Evolutionary conservation across 768 basidiomycete genomes (phyloP), one percentile per base, ranked within the genome.

Genomic region (Kwoniella bestiolae): DNA sequence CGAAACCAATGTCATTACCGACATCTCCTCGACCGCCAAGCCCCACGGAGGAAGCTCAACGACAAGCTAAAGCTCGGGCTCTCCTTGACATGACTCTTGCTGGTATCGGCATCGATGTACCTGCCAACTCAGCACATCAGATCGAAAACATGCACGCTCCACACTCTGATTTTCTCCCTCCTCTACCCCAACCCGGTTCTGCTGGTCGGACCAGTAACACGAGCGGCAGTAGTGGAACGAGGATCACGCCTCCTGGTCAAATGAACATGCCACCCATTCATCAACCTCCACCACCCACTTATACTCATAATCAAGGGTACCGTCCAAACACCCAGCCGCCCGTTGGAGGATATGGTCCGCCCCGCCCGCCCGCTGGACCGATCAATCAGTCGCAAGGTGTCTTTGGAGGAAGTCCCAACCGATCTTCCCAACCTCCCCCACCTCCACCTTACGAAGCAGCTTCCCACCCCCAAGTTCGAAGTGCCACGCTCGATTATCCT

Each of bases 81-180:
- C 28, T 78, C 18, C 57, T 78, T 16, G 76, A 77, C 29, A 67
- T 68, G 69, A 75, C 69, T 6, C 49, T 71, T 5, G 70, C 72
- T 34, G 71, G 71, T 1, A 63, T 71, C 12, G 73, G 73, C 44
- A 49, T 70, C 14, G 72, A 70, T 41, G 46, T 47, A 34, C 52
- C 63, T 26, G 31, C 23, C 23, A 29, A 45, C 44, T 5, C 68
- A 14, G 31, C 62, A 34, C 53, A 55, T 55, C 45, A 46, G 32
- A 35, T 53, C 29, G 47, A 47, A 12, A 21, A 47, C 47, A 21
- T 50, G 25, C 23, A 28, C 23, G 31, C 31, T 8, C 50, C 63
- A 12, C 56, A 41, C 32, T 41, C 49, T 29, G 56, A 28, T 18
- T 49, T 52, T 34, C 47, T 47, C 21, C 63, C 45, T 25, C 34